Evolutionary conservation across 2,329 filamentous ascomycete genomes (phyloP), one percentile per base, ranked within the genome.

Genomic region (Apiospora sp.): DNA sequence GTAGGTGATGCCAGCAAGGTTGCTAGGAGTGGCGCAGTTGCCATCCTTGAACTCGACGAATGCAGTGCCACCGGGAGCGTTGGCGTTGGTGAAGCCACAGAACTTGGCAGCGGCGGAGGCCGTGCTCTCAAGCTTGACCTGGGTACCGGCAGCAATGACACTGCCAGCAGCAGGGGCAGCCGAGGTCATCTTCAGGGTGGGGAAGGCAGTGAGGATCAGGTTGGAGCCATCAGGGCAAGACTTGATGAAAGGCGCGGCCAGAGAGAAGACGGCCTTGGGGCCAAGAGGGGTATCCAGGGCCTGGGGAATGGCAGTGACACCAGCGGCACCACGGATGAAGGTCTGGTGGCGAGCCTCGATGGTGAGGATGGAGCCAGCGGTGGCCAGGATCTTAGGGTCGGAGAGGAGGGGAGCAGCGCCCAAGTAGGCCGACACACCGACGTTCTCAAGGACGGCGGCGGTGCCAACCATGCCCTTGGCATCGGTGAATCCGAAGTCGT

Each of bases 341-440:
- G 91, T 91, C 83, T 93, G 91, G 83, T 95, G 93, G 73, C 93
- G 88, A 41, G 92, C 87, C 83, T 95, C 93, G 73, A 93, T 88
- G 34, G 92, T 93, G 64, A 93, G 87, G 80, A 95, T 94, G 69
- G 89, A 89, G 13, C 87, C 92, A 2, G 93, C 92, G 27, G 90
- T 89, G 73, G 87, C 85, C 69, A 95, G 89, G 74, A 93, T 88
- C 69, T 84, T 85, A 69, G 86, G 84, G 71, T 87, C 86, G 67
- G 88, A 86, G 74, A 94, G 82, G 44, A 94, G 85, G 5, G 91
- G 90, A 19, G 92, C 92, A 37, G 91, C 92, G 73, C 92, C 92
- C 19, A 94, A 89, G 82, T 91, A 92, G 75, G 92, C 92, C n/a
- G 91, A 92, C 44, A 94, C 88, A 81, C 92, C 92, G 73, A 94